Percentiles rank a stretch among this genome's conserved stretches.
Evolutionary conservation across 805 yeast species (phyloP).

Genomic region (Metschnikowia vanudenii): DNA sequence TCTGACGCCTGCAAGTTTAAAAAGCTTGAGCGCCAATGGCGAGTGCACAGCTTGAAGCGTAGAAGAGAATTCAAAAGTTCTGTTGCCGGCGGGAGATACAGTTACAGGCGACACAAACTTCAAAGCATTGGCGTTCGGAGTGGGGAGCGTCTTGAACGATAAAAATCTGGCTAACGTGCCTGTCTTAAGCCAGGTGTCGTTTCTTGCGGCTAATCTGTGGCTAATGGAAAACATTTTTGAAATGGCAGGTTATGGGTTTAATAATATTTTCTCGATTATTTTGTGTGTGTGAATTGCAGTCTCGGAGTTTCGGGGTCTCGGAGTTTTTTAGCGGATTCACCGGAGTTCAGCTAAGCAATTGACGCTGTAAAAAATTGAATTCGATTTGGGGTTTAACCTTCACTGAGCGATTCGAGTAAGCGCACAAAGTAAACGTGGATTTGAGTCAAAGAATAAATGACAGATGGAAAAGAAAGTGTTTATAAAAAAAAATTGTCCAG

Average conservation of each 20-base stretch:
- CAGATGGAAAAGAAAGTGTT: background rate
- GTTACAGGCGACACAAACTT: constrained; percentile 56
- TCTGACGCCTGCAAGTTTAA: constrained; percentile 61
- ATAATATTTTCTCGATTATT: background rate
- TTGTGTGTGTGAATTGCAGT: background rate
- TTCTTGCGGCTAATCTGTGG: constrained; percentile 9
- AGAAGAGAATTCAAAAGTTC: constrained; percentile 53
- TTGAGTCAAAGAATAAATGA: too few species aligned
- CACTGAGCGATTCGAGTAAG: too few species aligned
- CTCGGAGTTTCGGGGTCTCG: background rate
- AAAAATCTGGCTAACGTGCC: constrained; percentile 23
- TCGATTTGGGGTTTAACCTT: too few species aligned
- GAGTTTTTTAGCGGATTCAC: background rate
- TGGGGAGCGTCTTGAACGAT: constrained; percentile 48
- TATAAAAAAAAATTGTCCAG: background rate
- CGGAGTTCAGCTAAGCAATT: background rate
- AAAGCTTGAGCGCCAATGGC: constrained; percentile 60
- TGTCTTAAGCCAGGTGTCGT: constrained; percentile 4
- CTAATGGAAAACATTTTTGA: background rate
- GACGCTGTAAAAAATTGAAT: too few species aligned
- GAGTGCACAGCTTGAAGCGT: constrained; percentile 57
- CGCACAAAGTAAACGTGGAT: too few species aligned
- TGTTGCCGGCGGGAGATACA: constrained; percentile 46
- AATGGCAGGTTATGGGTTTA: background rate
- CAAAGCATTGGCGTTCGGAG: constrained; percentile 76